Evolutionary conservation across 805 yeast genomes (phyloP).

Genomic region (Priceomyces haplophilus): DNA sequence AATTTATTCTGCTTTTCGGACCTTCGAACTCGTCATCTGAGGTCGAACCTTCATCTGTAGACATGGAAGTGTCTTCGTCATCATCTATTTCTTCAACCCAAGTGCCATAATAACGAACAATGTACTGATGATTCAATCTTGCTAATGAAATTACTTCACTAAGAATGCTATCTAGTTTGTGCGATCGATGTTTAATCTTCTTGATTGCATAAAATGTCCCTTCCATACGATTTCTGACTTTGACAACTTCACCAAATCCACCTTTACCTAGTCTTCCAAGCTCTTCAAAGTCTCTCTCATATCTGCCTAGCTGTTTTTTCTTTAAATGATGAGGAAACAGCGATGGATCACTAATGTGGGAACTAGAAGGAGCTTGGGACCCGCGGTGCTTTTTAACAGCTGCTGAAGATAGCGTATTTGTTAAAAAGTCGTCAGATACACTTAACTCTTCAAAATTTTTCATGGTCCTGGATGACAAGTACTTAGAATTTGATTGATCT

Average conservation of each 20-base stretch:
- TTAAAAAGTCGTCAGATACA: neutral
- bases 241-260: constrained; percentile 98
- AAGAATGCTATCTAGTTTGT: constrained; percentile 73
- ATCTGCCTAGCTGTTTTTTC: constrained; percentile 53
- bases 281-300: constrained; percentile 92
- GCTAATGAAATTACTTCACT: constrained; percentile 92
- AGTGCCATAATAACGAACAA: constrained; percentile 93
- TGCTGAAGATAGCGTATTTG: neutral
- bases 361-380: constrained; percentile 20
- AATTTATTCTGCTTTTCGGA: constrained; percentile 19
- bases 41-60: constrained; percentile 18
- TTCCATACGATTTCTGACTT: constrained; percentile 88
- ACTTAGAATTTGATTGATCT: constrained; percentile 6
- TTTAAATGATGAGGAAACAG: neutral
- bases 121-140: constrained; percentile 89
- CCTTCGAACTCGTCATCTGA: constrained; percentile 25
- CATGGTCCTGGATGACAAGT: constrained; percentile 1
- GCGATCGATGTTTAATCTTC: constrained; percentile 79
- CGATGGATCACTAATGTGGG: constrained; percentile 1
- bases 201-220: constrained; percentile 95
- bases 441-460: constrained; percentile 1
- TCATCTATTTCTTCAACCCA: constrained; percentile 81
- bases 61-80: constrained; percentile 17
- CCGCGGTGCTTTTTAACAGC: constrained; percentile 16
- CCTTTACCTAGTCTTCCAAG: constrained; percentile 89